Conservation (phyloP, 169 alveolate species). For the Plasmodium blacklocki region DNA sequence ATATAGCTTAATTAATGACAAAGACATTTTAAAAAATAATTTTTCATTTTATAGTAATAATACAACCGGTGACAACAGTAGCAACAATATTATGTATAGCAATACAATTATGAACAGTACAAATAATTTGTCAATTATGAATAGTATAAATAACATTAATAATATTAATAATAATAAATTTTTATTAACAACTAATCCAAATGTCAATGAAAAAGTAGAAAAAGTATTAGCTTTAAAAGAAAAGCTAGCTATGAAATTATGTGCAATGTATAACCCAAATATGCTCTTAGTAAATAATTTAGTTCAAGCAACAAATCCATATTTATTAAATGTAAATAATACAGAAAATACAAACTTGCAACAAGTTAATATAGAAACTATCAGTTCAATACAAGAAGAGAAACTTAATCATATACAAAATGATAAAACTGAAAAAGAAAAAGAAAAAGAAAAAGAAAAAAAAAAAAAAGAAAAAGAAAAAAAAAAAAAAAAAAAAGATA, state of each 20-base stretch:
- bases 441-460: background rate
- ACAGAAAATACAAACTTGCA: background rate
- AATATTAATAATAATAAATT: too few species aligned
- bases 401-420: background rate
- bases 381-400: background rate
- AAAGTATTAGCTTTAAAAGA: constrained; percentile 76
- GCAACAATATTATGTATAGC: background rate
- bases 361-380: too few species aligned
- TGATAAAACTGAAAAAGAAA: background rate
- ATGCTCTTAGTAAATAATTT: constrained; percentile 40
- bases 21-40: constrained; percentile 31
- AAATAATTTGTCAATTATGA: background rate
- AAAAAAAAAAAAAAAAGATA: background rate
- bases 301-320: constrained; percentile 6
- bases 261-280: constrained; percentile 72
- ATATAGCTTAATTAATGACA: constrained; percentile 50
- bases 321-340: constrained; percentile 1
- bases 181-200: background rate
- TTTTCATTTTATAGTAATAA: constrained; percentile 33
- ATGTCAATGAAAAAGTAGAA: constrained; percentile 77
- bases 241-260: constrained; percentile 61
- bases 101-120: background rate
- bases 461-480: background rate
- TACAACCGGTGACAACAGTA: background rate
- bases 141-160: background rate